A percentile compares a stretch with the other conserved stretches of the same genome.
phyloP scores from a whole-genome alignment of 495 filamentous ascomycete genomes.

The Lasiosphaeris hirsuta region DNA sequence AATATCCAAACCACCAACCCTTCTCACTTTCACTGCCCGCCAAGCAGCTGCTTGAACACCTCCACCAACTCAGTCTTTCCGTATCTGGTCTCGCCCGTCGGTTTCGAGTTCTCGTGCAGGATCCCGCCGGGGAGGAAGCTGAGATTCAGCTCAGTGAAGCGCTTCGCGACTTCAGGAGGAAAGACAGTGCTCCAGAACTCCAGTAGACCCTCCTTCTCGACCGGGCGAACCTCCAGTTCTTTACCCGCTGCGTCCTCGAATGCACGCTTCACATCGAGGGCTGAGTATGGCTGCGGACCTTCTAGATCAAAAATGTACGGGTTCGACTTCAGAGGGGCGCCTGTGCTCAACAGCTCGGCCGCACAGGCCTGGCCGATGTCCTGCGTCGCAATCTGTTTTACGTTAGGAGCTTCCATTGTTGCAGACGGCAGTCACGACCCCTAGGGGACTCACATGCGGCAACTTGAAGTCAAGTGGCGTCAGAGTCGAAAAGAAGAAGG shows the following conservation, averaged over 20 bases:
- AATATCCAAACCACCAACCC: no score
- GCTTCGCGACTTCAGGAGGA: constrained; percentile 12
- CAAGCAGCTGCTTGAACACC: neutral
- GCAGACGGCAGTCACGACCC: no score
- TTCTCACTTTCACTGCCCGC: neutral
- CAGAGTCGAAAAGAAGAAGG: constrained; percentile 23
- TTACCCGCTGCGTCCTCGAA: constrained; percentile 19
- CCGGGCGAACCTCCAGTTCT: constrained; percentile 14
- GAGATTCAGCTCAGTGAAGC: constrained; percentile 20
- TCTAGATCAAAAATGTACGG: constrained; percentile 25
- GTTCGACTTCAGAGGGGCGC: neutral
- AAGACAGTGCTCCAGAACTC: constrained; percentile 22
- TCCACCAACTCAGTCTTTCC: constrained; percentile 17
- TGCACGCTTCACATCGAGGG: constrained; percentile 20
- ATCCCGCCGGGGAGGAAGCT: constrained; percentile 22
- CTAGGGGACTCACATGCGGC: constrained; percentile 13
- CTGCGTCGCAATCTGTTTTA: constrained; percentile 17
- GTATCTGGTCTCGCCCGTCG: constrained; percentile 10
- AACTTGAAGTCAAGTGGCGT: constrained; percentile 16
- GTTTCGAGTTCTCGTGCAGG: constrained; percentile 15
- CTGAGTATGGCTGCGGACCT: constrained; percentile 13
- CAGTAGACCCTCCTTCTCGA: constrained; percentile 17
- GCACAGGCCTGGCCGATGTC: constrained; percentile 23
- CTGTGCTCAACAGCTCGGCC: constrained; percentile 12
- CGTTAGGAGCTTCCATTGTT: neutral